These are phyloP conservation scores for Phaffomyces opuntiae DNA, from an alignment of 805 yeast genomes.

Conservation along the genomic window DNA sequence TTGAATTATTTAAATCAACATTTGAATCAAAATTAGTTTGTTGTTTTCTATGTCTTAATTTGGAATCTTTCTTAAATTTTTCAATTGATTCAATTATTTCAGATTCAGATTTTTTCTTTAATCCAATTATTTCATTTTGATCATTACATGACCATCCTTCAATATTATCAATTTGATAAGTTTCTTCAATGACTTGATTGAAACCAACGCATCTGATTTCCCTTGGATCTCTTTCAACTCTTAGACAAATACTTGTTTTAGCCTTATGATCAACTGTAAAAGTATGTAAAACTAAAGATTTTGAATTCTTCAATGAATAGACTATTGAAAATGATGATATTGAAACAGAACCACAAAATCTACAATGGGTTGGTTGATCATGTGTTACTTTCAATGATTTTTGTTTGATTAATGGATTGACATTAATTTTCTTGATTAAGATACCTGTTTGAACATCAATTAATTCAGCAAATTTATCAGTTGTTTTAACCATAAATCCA, in stretches of 20 bases:
- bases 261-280: constrained; percentile 67
- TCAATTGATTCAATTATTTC: constrained; percentile 19
- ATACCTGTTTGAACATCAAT: constrained; percentile 78
- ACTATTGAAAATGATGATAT: constrained; percentile 65
- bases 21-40: background rate
- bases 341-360: constrained; percentile 87
- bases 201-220: constrained; percentile 88
- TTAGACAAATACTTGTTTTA: constrained; percentile 70
- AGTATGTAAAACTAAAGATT: constrained; percentile 63
- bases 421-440: constrained; percentile 49
- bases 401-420: constrained; percentile 47
- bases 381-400: constrained; percentile 64
- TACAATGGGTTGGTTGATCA: constrained; percentile 81
- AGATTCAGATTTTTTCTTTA: constrained; percentile 36
- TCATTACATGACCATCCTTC: constrained; percentile 78
- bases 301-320: constrained; percentile 54
- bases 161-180: constrained; percentile 57
- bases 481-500: constrained; percentile 64
- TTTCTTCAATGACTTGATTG: constrained; percentile 64
- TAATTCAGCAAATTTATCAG: constrained; percentile 50
- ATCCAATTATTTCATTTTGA: constrained; percentile 68
- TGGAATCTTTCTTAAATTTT: constrained; percentile 8
- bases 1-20: constrained; percentile 23
- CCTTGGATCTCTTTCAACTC: constrained; percentile 89
- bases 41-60: constrained; percentile 13